Conservation (phyloP, 257 asterid genomes). For the Scutellaria galericulata region DNA sequence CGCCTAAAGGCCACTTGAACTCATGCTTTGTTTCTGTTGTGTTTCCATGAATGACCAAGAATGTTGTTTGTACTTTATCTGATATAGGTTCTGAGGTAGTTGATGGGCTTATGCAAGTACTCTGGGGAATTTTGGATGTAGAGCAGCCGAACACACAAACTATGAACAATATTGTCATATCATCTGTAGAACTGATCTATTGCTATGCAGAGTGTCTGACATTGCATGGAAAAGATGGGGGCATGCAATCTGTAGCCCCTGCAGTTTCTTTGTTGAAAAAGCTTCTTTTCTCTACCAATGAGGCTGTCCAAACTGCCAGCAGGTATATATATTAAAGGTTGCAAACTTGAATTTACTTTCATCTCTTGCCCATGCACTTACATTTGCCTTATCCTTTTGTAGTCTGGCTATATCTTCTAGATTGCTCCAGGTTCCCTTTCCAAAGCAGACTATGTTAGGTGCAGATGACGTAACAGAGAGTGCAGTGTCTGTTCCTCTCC, state of each 20-base stretch:
- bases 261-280: conserved; percentile 85
- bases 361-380: conserved; percentile 35
- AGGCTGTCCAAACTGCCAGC: conserved; percentile 99
- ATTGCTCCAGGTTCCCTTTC: conserved; percentile 98
- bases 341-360: conserved; percentile 15
- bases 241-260: conserved; percentile 69
- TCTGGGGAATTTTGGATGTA: conserved; percentile 95
- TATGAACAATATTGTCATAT: conserved; percentile 89
- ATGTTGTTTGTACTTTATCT: conserved; percentile 23
- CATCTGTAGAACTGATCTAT: conserved; percentile 88
- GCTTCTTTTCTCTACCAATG: conserved; percentile 80
- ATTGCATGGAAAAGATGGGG: conserved; percentile 69
- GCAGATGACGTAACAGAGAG: conserved; percentile 75
- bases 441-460: conserved; percentile 96
- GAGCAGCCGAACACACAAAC: conserved; percentile 96
- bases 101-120: conserved; percentile 96
- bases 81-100: conserved; percentile 85
- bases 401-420: conserved; percentile 99
- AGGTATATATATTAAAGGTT: conserved; percentile 54
- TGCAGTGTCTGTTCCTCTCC: conserved; percentile 61
- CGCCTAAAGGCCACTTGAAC: neutral
- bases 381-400: conserved; percentile 45
- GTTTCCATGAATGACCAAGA: neutral
- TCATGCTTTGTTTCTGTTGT: conserved; percentile 24
- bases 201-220: conserved; percentile 97